phyloP scores from a whole-genome alignment of 2,329 filamentous ascomycete genomes.

The Pleoardoris graminearum region DNA sequence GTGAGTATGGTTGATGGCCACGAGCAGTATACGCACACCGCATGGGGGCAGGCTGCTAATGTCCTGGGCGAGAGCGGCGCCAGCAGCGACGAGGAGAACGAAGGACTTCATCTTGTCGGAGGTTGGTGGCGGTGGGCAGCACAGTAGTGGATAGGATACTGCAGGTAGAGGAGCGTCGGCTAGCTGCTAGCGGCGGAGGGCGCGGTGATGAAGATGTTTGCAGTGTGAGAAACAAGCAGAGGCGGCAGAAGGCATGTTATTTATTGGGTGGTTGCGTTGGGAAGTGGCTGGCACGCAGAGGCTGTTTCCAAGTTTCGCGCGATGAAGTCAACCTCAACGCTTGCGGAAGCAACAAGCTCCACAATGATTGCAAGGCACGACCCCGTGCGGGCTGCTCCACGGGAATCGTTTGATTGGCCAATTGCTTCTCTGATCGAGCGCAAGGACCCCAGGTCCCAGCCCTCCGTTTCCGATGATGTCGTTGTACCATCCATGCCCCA shows the following conservation, averaged over 20 bases:
- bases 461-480: not conserved
- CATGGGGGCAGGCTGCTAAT: conserved; percentile 31
- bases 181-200: conserved; percentile 1
- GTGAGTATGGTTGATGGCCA: not conserved
- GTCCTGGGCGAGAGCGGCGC: conserved; percentile 41
- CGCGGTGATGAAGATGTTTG: conserved; percentile 10
- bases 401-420: not conserved
- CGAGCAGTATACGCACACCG: conserved; percentile 38
- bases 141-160: conserved; percentile 26
- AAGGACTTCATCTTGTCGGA: conserved; percentile 45
- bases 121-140: conserved; percentile 14
- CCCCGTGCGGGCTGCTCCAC: not conserved
- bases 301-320: conserved; percentile 16
- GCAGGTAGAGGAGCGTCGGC: conserved; percentile 11
- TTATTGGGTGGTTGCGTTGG: conserved; percentile 13
- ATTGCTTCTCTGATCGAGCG: not conserved
- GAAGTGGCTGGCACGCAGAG: conserved; percentile 13
- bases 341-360: not conserved
- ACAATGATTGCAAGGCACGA: not conserved
- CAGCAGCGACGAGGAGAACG: conserved; percentile 41
- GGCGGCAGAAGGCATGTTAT: conserved; percentile 13
- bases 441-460: not conserved
- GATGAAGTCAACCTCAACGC: not conserved
- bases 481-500: not conserved
- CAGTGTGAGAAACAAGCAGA: conserved; percentile 7